These are phyloP conservation scores for Tolypocladium paradoxum DNA, from an alignment of 2,329 filamentous ascomycete genomes.

Conservation along the genomic window DNA sequence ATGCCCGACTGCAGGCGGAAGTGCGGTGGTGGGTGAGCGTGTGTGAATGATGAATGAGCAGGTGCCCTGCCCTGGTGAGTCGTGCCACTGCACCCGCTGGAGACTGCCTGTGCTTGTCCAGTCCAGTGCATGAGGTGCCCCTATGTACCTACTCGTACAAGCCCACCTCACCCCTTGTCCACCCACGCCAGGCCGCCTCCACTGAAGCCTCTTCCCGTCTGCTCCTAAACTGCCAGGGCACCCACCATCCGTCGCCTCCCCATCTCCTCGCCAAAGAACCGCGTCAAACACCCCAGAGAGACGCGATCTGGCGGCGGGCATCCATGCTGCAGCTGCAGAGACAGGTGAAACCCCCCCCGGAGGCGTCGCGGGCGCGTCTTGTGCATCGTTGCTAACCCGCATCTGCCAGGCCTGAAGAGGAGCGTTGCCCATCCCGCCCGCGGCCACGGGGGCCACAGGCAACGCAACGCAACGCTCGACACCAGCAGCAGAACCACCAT, in stretches of 20 bases:
- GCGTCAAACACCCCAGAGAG: slow-evolving; percentile 17
- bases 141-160: too few relatives aligned
- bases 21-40: background rate
- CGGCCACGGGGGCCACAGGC: slow-evolving; percentile 8
- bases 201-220: slow-evolving; percentile 8
- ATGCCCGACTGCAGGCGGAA: background rate
- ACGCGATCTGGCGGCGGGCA: slow-evolving; percentile 20
- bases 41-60: background rate
- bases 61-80: too few relatives aligned
- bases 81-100: background rate
- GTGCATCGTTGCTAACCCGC: slow-evolving; percentile 6
- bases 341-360: slow-evolving; percentile 12
- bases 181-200: slow-evolving; percentile 12
- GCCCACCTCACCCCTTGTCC: slow-evolving; percentile 10
- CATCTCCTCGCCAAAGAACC: slow-evolving; percentile 15
- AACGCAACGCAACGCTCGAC: slow-evolving; percentile 2
- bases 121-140: background rate
- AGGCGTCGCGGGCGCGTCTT: slow-evolving; percentile 1
- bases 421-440: slow-evolving; percentile 14
- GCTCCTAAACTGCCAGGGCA: slow-evolving; percentile 4
- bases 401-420: slow-evolving; percentile 16
- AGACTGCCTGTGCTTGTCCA: background rate
- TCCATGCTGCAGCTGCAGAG: slow-evolving; percentile 20
- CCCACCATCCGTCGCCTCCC: slow-evolving; percentile 12
- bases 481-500: slow-evolving; percentile 9